These are phyloP conservation scores for Tetrapisispora phaffii DNA, from an alignment of 805 yeast species.

Conservation along the genomic window DNA sequence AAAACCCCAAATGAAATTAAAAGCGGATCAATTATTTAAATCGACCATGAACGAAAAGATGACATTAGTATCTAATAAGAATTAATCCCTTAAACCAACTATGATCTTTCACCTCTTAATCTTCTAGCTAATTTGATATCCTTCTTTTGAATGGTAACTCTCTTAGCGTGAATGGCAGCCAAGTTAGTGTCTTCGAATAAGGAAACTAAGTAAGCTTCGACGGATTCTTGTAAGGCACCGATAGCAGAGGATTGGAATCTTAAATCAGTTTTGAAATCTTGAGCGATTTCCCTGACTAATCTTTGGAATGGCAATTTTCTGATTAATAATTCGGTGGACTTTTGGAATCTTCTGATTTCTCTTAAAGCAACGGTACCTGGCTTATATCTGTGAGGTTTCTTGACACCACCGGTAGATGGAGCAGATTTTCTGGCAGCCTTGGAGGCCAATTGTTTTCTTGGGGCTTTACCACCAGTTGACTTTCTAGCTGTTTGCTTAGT, in stretches of 20 bases:
- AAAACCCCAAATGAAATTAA: constrained; percentile 3
- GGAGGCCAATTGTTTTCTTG: constrained; percentile 87
- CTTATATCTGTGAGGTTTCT: constrained; percentile 92
- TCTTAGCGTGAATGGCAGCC: constrained; percentile 98
- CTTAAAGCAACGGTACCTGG: constrained; percentile 95
- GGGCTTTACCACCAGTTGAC: constrained; percentile 92
- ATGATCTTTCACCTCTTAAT: constrained; percentile 92
- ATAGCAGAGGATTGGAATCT: constrained; percentile 96
- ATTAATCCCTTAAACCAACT: too few relatives aligned
- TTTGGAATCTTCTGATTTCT: constrained; percentile 95
- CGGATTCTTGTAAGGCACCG: constrained; percentile 96
- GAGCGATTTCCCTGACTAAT: constrained; percentile 90
- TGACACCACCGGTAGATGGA: constrained; percentile 86
- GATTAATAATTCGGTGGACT: constrained; percentile 85
- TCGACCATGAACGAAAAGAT: neutral
- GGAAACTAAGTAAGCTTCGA: constrained; percentile 94
- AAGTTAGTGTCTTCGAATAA: constrained; percentile 95
- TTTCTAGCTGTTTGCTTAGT: constrained; percentile 91
- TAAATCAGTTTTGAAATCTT: constrained; percentile 83
- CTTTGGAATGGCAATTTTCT: constrained; percentile 96
- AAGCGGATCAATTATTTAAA: neutral
- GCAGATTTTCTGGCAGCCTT: constrained; percentile 91
- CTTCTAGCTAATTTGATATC: constrained; percentile 97
- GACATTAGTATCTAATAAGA: neutral
- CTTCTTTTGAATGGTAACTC: constrained; percentile 97